Evolutionary conservation across 2,329 filamentous ascomycete genomes (phyloP).

Genomic region (Rutstroemia sp.): DNA sequence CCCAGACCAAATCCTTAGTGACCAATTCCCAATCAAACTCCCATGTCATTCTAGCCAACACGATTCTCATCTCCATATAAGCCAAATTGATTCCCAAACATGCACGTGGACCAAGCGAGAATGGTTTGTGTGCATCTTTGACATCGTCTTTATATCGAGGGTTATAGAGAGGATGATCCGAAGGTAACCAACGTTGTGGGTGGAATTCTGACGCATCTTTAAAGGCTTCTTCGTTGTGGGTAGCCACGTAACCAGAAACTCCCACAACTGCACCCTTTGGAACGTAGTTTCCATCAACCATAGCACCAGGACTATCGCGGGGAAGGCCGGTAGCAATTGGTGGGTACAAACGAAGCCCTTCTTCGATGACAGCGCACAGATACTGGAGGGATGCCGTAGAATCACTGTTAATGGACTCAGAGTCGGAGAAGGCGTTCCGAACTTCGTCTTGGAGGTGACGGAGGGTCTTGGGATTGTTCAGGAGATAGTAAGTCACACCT

Average conservation of each 20-base stretch:
- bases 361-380: constrained; percentile 5
- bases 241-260: background rate
- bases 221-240: background rate
- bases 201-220: background rate
- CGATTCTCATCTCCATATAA: constrained; percentile 4
- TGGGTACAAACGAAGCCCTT: constrained; percentile 8
- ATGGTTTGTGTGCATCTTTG: constrained; percentile 2
- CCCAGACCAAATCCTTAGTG: background rate
- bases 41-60: constrained; percentile 3
- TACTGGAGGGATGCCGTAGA: constrained; percentile 2
- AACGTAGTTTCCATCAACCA: background rate
- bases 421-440: background rate
- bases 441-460: background rate
- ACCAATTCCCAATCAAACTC: constrained; percentile 6
- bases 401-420: constrained; percentile 1
- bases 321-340: constrained; percentile 1
- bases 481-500: constrained; percentile 1
- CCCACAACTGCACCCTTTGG: background rate
- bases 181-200: constrained; percentile 4
- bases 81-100: constrained; percentile 4
- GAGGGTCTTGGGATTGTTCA: background rate
- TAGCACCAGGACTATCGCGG: constrained; percentile 1
- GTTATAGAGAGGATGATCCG: background rate
- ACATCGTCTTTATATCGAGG: background rate
- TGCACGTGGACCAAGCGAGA: background rate